Conservation (phyloP, 176 grass and related monocot genomes). For the Secale cereale region DNA sequence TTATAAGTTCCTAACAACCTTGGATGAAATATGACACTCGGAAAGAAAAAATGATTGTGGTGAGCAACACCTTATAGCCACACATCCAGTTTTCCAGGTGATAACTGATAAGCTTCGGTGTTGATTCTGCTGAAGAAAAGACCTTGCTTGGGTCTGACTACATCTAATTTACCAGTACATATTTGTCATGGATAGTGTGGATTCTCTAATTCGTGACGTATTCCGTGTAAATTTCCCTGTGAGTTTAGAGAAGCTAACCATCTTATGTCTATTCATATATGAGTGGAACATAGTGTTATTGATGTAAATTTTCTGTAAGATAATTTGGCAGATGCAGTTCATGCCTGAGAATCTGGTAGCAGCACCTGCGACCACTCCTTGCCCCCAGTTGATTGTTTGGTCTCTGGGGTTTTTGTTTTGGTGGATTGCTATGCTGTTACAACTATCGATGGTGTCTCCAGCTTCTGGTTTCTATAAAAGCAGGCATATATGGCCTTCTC, state of each 20-base stretch:
- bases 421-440: no score
- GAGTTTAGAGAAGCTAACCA: slow-evolving; percentile 24
- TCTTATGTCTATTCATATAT: not conserved
- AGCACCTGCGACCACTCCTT: no score
- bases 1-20: not conserved
- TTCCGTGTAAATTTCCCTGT: slow-evolving; percentile 22
- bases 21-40: not conserved
- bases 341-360: no score
- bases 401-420: not conserved
- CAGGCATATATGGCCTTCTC: no score
- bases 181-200: slow-evolving; percentile 18
- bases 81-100: not conserved
- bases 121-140: slow-evolving; percentile 15
- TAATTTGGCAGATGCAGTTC: slow-evolving; percentile 2
- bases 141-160: slow-evolving; percentile 3
- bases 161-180: not conserved
- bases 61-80: not conserved
- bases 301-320: slow-evolving; percentile 22
- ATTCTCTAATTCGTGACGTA: slow-evolving; percentile 24
- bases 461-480: not conserved
- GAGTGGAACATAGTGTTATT: not conserved
- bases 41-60: not conserved
- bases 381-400: not conserved
- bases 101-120: not conserved
- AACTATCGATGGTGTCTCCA: not conserved